These are phyloP conservation scores for Osmanthus fragrans DNA, from an alignment of 257 asterid genomes.

Conservation along the genomic window DNA sequence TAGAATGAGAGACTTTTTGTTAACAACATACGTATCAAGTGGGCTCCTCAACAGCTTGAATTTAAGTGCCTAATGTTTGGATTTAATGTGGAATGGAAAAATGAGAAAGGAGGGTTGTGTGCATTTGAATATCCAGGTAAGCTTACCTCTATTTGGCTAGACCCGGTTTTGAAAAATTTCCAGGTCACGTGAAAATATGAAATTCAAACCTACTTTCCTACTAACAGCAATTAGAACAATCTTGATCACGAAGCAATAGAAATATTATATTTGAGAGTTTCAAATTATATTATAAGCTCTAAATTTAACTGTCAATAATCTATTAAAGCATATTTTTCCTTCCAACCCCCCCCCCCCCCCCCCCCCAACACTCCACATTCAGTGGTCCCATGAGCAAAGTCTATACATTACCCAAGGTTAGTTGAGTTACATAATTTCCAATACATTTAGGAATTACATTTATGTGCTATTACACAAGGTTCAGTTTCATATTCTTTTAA, in stretches of 20 bases:
- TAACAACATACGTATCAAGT: neutral
- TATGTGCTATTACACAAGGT: neutral
- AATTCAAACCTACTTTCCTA: neutral
- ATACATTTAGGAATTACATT: neutral
- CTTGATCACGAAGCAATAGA: neutral
- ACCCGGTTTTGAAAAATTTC: neutral
- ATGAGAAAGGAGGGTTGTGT: neutral
- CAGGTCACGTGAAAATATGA: neutral
- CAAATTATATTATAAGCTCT: neutral
- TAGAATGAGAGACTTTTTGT: neutral
- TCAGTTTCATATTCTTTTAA: neutral
- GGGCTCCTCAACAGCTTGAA: neutral
- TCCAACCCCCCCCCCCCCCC: no score
- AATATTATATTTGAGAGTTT: neutral
- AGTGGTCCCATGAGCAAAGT: neutral
- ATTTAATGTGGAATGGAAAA: neutral
- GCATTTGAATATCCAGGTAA: neutral
- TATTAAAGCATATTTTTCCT: no score
- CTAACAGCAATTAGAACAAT: neutral
- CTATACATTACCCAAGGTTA: neutral
- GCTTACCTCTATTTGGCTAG: neutral
- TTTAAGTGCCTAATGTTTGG: neutral
- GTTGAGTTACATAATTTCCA: neutral
- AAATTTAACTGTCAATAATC: neutral
- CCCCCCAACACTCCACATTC: no score